Evolutionary conservation across 345 rosid species (phyloP), one percentile per base, ranked within the genome.

Genomic region (Zanthoxylum bungeanum): DNA sequence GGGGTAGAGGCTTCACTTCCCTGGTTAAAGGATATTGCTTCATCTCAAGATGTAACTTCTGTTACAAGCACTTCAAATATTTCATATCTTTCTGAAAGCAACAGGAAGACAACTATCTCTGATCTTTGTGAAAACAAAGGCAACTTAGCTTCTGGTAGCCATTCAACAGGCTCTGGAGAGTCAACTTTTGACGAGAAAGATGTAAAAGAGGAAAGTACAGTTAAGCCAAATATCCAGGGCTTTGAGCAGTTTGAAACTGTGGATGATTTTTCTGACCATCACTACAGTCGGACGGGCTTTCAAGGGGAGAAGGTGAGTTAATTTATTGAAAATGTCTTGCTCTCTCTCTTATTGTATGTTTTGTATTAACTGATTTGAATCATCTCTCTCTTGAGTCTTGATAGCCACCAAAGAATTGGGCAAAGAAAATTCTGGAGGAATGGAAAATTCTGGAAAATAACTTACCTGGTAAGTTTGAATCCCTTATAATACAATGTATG

Each of bases 211-310:
- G 75, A 51, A 67, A 67, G 70, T n/a, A 73, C 46, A 21, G 68
- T 50, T 12, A 37, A 64, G 69, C 64, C 44, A 22, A 79, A 66
- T 17, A 76, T 55, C 62, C 60, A 17, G 47, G 44, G 46, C 40
- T 86, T 85, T 57, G 81, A 83, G 73, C 80, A 72, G 55, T 87
- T 85, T 83, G 88, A 79, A 66, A 76, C 62, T n/a, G 91, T 85
- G 55, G 83, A 77, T 60, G 88, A 84, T 70, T 76, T 82, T 75
- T 76, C 80, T 17, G 91, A 87, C 58, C 88, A 87, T 76, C 85
- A 82, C 73, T 87, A 73, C 53, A 53, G 57, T 36, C 53, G 61
- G 12, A n/a, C n/a, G n/a, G 80, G 73, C 52, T 66, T 70, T 33
- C 34, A 44, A 10, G 77, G 56, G 44, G 71, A 75, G 82, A 83